Evolutionary conservation across 2,329 filamentous ascomycete species (phyloP).

Genomic region (Cercospora janseana): DNA sequence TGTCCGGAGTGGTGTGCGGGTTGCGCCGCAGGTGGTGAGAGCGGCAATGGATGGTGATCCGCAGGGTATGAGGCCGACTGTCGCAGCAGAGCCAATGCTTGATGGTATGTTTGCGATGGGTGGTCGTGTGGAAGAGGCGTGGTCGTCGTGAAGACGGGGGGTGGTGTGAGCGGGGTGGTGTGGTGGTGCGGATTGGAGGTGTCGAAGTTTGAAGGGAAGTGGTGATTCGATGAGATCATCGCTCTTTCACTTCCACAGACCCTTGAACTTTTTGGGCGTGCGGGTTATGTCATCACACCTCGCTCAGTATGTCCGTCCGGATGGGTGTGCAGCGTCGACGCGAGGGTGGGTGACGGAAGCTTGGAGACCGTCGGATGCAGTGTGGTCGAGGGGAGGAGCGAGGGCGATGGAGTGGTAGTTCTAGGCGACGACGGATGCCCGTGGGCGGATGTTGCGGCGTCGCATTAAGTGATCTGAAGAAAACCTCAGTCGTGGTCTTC

Average conservation of each 20-base stretch:
- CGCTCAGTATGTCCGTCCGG: neutral
- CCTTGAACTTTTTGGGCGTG: neutral
- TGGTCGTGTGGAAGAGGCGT: neutral
- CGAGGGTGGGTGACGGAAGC: constrained; percentile 2
- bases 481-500: too few relatives aligned
- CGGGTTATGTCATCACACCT: constrained; percentile 9
- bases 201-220: constrained; percentile 7
- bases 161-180: neutral
- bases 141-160: neutral
- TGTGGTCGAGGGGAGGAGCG: neutral
- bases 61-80: neutral
- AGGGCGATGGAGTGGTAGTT: neutral
- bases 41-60: neutral
- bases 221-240: constrained; percentile 3
- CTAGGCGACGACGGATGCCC: neutral
- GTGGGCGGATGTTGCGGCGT: too few relatives aligned
- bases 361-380: neutral
- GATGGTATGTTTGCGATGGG: constrained; percentile 12
- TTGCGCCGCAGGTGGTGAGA: constrained; percentile 3
- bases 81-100: constrained; percentile 17
- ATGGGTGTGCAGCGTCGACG: constrained; percentile 10
- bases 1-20: neutral
- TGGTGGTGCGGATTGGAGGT: constrained; percentile 5
- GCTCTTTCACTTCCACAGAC: constrained; percentile 3
- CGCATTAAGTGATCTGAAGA: too few relatives aligned